Percentiles rank a stretch among this genome's conserved stretches.
phyloP scores from a whole-genome alignment of 495 filamentous ascomycete species.

The Lasiosphaeria miniovina region DNA sequence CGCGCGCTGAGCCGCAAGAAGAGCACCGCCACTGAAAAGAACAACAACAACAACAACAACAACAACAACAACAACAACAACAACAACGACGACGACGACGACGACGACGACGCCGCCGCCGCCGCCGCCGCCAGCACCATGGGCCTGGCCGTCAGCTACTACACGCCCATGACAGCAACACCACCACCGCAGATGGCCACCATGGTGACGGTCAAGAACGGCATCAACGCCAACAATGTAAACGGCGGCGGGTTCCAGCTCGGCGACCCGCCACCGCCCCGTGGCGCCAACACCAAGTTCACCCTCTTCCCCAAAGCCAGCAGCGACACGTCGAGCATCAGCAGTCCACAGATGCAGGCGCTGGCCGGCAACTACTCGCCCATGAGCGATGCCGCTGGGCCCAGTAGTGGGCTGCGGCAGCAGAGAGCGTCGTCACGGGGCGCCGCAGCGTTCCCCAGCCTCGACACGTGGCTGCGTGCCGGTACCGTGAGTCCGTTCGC shows the following conservation, averaged over 20 bases:
- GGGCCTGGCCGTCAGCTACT: too few species aligned
- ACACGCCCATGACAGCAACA: not conserved
- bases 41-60: slow-evolving; percentile 2
- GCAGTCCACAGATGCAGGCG: slow-evolving; percentile 19
- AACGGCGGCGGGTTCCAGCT: slow-evolving; percentile 18
- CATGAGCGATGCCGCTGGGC: slow-evolving; percentile 3
- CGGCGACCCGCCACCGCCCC: slow-evolving; percentile 14
- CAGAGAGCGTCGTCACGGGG: slow-evolving; percentile 3
- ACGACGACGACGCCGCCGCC: too few species aligned
- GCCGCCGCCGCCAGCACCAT: not conserved
- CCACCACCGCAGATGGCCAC: too few species aligned
- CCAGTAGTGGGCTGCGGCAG: not conserved
- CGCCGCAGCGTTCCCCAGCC: slow-evolving; percentile 13
- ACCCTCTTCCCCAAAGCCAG: slow-evolving; percentile 25
- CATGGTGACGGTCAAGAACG: not conserved
- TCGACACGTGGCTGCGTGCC: slow-evolving; percentile 30
- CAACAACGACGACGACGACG: slow-evolving; percentile 5
- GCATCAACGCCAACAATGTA: not conserved
- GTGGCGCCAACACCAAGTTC: slow-evolving; percentile 17
- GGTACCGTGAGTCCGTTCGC: slow-evolving; percentile 33
- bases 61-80: not conserved
- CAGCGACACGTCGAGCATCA: slow-evolving; percentile 19
- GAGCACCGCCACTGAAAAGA: not conserved
- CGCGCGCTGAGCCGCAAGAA: slow-evolving; percentile 6
- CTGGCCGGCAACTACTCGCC: not conserved